Conservation (phyloP, 1,139 yeast species). For the Hyphopichia buzzinii region DNA sequence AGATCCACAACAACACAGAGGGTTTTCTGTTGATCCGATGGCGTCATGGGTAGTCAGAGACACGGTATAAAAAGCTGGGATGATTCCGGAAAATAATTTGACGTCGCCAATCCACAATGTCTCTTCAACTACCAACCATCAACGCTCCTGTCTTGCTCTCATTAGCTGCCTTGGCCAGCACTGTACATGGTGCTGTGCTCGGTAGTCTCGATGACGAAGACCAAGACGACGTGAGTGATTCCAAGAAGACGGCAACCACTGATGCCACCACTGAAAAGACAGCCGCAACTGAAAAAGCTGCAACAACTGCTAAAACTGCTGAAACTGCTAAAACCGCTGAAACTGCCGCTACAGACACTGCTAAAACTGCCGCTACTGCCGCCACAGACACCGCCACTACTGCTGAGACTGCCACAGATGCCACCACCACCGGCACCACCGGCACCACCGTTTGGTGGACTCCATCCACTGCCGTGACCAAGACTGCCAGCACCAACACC, state of each 20-base stretch:
- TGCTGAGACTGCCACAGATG: conserved; percentile 12
- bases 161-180: conserved; percentile 5
- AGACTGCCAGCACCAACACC: conserved; percentile 6
- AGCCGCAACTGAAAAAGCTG: not conserved
- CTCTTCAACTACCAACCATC: not conserved
- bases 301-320: conserved; percentile 5
- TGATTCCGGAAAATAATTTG: too few relatives aligned
- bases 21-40: too few relatives aligned
- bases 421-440: conserved; percentile 9
- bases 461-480: conserved; percentile 4
- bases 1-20: not conserved
- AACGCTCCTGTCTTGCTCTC: not conserved
- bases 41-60: too few relatives aligned
- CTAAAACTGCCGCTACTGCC: conserved; percentile 10
- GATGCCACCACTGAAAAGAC: conserved; percentile 5
- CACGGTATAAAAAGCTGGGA: too few relatives aligned
- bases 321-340: too few relatives aligned
- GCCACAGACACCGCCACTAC: conserved; percentile 10
- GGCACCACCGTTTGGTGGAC: conserved; percentile 7
- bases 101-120: too few relatives aligned
- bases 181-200: conserved; percentile 11
- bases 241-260: conserved; percentile 5
- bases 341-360: conserved; percentile 8
- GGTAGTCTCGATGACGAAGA: conserved; percentile 15
- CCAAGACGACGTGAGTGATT: conserved; percentile 2